These are phyloP conservation scores for Fusarium pseudoanthophilum DNA, from an alignment of 2,329 filamentous ascomycete genomes.

Conservation along the genomic window DNA sequence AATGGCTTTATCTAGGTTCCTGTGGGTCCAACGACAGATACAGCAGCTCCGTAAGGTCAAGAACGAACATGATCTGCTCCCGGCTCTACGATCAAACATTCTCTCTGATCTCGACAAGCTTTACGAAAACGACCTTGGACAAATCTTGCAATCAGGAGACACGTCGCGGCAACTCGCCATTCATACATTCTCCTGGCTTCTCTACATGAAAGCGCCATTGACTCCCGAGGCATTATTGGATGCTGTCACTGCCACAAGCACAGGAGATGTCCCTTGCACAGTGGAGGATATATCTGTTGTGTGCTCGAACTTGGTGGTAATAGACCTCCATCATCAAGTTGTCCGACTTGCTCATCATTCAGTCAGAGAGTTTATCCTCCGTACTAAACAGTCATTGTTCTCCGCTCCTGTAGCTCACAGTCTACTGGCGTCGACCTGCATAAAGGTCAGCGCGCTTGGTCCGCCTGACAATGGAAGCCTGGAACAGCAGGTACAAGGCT, in stretches of 20 bases:
- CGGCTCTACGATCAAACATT: neutral
- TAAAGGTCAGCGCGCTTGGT: neutral
- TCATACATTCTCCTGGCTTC: neutral
- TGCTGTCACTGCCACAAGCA: neutral
- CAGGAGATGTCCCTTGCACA: neutral
- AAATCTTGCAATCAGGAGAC: neutral
- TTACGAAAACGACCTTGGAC: neutral
- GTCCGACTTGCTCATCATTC: neutral
- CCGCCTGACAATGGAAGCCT: neutral
- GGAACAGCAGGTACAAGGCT: neutral
- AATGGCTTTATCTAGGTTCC: neutral
- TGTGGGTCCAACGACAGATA: neutral
- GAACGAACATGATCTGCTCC: neutral
- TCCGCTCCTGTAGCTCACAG: neutral
- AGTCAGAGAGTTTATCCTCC: neutral
- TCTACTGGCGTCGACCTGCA: neutral
- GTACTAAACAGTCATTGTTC: neutral
- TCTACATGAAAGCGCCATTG: neutral
- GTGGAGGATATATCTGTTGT: neutral
- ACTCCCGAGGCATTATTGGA: neutral
- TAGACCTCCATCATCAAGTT: neutral
- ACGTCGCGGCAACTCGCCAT: neutral
- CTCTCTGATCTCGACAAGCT: neutral
- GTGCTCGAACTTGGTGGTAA: neutral
- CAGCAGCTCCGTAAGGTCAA: conserved; percentile 3